Base-by-base conservation (phyloP, 352 stramenopile species). In the Phytophthora quininea region DNA sequence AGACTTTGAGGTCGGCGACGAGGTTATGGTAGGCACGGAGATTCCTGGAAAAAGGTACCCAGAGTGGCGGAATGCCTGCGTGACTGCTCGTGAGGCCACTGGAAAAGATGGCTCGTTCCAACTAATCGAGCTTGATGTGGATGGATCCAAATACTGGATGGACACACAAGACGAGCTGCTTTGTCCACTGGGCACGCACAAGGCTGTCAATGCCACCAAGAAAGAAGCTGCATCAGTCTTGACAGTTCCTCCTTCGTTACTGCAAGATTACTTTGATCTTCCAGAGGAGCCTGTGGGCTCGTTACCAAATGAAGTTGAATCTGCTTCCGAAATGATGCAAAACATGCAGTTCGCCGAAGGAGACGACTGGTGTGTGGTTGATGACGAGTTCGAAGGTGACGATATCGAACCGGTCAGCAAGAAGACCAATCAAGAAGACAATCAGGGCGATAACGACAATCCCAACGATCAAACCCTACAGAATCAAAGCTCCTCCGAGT, bases 101-200 rank as follows among this genome's bases (percentile, higher is more conserved):
- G 57, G 72, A 30, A 64, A 71, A 32, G 54, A 49, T 15, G 54
- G 64, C 0, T 55, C 50, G 8, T 43, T 89, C 40, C 78, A 76
- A 5, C 19, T 24, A 24, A 77, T 92, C 35, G 70, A 82, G 30
- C 62, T 92, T 31, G 74, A 71, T 7, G 67, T 82, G 8, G 74
- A 91, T 35, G 75, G 71, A 6, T 62, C 66, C 11, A 74, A 80
- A n/a, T 74, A 79, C 35, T 91, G 82, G 80, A 62, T 82, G 61
- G 80, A 91, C 52, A 74, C 73, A 11, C 83, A 93, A 37, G 75
- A 88, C 35, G 86, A 93, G 33, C 59, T 93, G 45, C 71, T 93
- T 30, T 92, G 83, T 31, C 61, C 66, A 2, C 69, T 75, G 14
- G 78, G 77, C 31, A 94, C 81, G 1, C 88, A 91, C 61, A 89